These are phyloP conservation scores for Globisporangium okanoganense DNA, from an alignment of 352 stramenopile species.

Conservation along the genomic window DNA sequence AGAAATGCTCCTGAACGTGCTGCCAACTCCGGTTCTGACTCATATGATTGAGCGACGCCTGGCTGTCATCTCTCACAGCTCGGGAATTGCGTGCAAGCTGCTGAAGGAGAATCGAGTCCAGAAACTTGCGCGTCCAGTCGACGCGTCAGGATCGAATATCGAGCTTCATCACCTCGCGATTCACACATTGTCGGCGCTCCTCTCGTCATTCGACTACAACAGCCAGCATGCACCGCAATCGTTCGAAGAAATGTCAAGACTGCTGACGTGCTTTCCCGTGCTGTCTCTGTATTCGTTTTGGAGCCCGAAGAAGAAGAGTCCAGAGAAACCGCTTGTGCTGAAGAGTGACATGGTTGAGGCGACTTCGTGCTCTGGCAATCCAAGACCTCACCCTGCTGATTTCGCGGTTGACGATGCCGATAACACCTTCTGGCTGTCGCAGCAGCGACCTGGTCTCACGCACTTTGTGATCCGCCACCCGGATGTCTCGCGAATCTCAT, in stretches of 20 bases:
- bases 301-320: slow-evolving; percentile 64
- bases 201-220: slow-evolving; percentile 70
- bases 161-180: slow-evolving; percentile 85
- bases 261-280: slow-evolving; percentile 69
- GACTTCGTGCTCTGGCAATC: slow-evolving; percentile 49
- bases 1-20: slow-evolving; percentile 71
- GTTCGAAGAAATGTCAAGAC: slow-evolving; percentile 74
- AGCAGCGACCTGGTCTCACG: slow-evolving; percentile 47
- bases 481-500: slow-evolving; percentile 45
- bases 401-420: slow-evolving; percentile 54
- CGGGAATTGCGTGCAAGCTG: slow-evolving; percentile 48
- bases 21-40: slow-evolving; percentile 77
- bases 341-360: slow-evolving; percentile 41
- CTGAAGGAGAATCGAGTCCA: slow-evolving; percentile 48
- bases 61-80: slow-evolving; percentile 81
- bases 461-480: slow-evolving; percentile 41
- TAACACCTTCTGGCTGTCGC: slow-evolving; percentile 75
- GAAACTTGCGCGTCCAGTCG: slow-evolving; percentile 33
- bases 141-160: slow-evolving; percentile 34
- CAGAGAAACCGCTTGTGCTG: slow-evolving; percentile 51
- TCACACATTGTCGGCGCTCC: slow-evolving; percentile 65
- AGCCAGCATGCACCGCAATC: slow-evolving; percentile 40
- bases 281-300: slow-evolving; percentile 85
- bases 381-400: slow-evolving; percentile 36
- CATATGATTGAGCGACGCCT: slow-evolving; percentile 72